These are phyloP conservation scores for Crithidia thermophila DNA, from an alignment of 208 protist genomes.

Conservation along the genomic window DNA sequence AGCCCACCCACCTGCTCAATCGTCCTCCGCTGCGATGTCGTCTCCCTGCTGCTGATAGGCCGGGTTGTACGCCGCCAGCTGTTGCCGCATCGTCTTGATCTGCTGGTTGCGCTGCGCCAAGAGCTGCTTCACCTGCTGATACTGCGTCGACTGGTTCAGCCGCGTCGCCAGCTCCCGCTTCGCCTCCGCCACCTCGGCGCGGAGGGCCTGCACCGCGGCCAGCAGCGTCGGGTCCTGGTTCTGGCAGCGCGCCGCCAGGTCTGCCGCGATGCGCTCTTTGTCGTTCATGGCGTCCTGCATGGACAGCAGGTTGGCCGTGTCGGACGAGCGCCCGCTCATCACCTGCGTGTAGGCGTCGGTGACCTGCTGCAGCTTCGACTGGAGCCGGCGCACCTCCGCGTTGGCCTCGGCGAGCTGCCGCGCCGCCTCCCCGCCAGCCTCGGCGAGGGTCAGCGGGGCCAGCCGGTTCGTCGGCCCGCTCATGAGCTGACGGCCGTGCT, in stretches of 20 bases:
- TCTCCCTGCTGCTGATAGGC: slow-evolving; percentile 35
- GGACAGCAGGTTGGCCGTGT: slow-evolving; percentile 46
- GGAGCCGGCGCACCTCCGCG: slow-evolving; percentile 66
- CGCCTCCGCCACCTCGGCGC: slow-evolving; percentile 57
- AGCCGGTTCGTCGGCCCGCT: slow-evolving; percentile 58
- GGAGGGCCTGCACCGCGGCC: slow-evolving; percentile 44
- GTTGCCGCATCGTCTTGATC: slow-evolving; percentile 48
- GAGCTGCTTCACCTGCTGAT: slow-evolving; percentile 75
- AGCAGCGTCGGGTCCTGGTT: slow-evolving; percentile 44
- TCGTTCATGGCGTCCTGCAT: slow-evolving; percentile 61
- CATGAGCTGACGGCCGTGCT: slow-evolving; percentile 58
- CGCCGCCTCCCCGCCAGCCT: slow-evolving; percentile 55
- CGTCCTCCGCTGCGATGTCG: slow-evolving; percentile 58
- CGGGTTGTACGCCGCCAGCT: slow-evolving; percentile 53
- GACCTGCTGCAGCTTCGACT: slow-evolving; percentile 64
- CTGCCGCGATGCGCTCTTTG: slow-evolving; percentile 43
- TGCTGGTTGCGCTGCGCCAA: slow-evolving; percentile 66
- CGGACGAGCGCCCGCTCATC: slow-evolving; percentile 47
- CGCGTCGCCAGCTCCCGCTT: slow-evolving; percentile 61
- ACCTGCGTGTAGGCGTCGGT: slow-evolving; percentile 63
- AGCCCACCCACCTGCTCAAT: no score
- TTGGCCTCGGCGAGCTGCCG: slow-evolving; percentile 72
- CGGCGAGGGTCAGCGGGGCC: slow-evolving; percentile 60
- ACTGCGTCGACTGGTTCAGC: slow-evolving; percentile 79
- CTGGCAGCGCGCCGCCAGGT: slow-evolving; percentile 41